Conservation (phyloP, 225 moss, liverwort and hornwort genomes). For the Marchantia polymorpha region DNA sequence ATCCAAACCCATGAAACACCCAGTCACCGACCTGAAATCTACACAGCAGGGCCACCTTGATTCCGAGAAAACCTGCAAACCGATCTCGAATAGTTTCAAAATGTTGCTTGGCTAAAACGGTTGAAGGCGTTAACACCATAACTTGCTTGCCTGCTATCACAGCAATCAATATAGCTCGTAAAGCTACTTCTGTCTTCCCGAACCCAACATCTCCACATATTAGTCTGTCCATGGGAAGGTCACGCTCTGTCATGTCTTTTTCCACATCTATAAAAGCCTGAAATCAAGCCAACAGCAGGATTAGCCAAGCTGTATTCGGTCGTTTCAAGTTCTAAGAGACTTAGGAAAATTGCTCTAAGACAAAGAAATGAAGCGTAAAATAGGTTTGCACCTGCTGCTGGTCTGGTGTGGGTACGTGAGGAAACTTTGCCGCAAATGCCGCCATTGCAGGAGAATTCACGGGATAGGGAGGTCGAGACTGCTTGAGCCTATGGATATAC, state of each 20-base stretch:
- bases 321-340: background rate
- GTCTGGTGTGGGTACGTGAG: constrained; percentile 67
- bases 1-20: background rate
- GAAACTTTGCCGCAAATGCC: constrained; percentile 65
- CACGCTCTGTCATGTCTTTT: constrained; percentile 74
- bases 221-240: constrained; percentile 93
- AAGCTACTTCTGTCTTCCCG: constrained; percentile 92
- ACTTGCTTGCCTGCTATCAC: constrained; percentile 70
- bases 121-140: constrained; percentile 87
- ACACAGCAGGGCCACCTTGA: constrained; percentile 83
- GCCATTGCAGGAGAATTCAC: constrained; percentile 34
- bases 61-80: constrained; percentile 48
- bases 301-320: background rate
- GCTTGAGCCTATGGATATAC: constrained; percentile 78
- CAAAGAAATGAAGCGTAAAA: background rate
- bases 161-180: constrained; percentile 67
- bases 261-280: constrained; percentile 80
- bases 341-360: background rate
- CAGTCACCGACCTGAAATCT: constrained; percentile 60
- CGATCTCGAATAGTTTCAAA: constrained; percentile 72
- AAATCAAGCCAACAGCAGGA: background rate
- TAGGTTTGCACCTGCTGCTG: constrained; percentile 53
- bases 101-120: constrained; percentile 86
- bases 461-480: constrained; percentile 71
- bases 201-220: constrained; percentile 92